These are phyloP conservation scores for Brasilioporus rufonigricans DNA, from an alignment of 768 basidiomycete species.

Conservation along the genomic window DNA sequence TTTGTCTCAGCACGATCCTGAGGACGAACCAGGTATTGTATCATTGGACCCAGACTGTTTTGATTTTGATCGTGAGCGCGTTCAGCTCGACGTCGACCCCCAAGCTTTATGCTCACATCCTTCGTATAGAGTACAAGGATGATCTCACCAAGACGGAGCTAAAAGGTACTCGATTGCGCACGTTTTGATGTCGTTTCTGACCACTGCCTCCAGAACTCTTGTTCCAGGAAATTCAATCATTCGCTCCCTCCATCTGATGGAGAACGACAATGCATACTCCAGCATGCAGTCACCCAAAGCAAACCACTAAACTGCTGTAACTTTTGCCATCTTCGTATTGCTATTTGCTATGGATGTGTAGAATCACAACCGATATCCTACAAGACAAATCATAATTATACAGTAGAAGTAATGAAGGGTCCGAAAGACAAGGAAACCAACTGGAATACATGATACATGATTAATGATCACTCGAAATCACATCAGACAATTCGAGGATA, in stretches of 20 bases:
- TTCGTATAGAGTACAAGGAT: constrained; percentile 60
- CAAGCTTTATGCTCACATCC: constrained; percentile 4
- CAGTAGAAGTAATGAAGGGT: not conserved
- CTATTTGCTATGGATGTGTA: not conserved
- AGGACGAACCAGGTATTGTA: constrained; percentile 83
- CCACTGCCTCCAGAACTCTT: constrained; percentile 49
- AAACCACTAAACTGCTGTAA: not conserved
- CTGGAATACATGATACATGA: constrained; percentile 7
- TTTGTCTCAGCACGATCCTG: constrained; percentile 67
- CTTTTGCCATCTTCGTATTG: not conserved
- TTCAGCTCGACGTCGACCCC: not conserved
- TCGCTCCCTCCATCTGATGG: constrained; percentile 59
- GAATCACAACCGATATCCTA: constrained; percentile 16
- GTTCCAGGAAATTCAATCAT: constrained; percentile 80
- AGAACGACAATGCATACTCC: not conserved
- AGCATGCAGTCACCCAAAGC: too few species aligned
- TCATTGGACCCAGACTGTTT: constrained; percentile 85
- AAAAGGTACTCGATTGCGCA: constrained; percentile 38
- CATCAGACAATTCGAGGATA: constrained; percentile 6
- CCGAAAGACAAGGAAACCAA: constrained; percentile 3
- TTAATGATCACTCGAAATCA: constrained; percentile 3
- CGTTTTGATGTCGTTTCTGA: constrained; percentile 6
- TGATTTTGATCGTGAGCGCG: constrained; percentile 75
- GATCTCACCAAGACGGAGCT: constrained; percentile 75
- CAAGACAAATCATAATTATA: constrained; percentile 16